Evolutionary conservation across 176 grass and related monocot species (phyloP).

Genomic region (Eremochloa ophiuroides): DNA sequence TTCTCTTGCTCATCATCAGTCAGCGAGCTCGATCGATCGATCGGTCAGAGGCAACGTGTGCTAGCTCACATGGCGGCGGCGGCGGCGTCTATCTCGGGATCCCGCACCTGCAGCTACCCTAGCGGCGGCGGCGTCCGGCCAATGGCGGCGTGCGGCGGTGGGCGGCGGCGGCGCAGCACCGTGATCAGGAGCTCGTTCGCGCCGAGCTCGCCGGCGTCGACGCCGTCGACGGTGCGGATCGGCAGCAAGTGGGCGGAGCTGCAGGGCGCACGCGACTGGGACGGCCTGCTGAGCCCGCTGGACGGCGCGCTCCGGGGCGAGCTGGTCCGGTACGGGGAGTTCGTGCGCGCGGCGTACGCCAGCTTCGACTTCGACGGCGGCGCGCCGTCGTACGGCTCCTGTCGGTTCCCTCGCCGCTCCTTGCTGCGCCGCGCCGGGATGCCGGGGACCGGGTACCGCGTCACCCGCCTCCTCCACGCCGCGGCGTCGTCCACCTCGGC

Average conservation of each 20-base stretch:
- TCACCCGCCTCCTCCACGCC: slow-evolving; percentile 47
- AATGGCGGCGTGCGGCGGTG: not conserved
- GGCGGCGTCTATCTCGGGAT: slow-evolving; percentile 31
- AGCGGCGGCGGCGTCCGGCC: too few species aligned
- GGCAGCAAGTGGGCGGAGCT: slow-evolving; percentile 42
- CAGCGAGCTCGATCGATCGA: not conserved
- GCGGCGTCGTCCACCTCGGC: slow-evolving; percentile 13
- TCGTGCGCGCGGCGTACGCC: slow-evolving; percentile 46
- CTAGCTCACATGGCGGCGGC: not conserved
- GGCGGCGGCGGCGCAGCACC: not conserved
- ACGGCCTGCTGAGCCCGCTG: slow-evolving; percentile 50
- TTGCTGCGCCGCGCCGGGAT: slow-evolving; percentile 31
- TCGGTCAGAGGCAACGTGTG: not conserved
- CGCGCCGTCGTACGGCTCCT: slow-evolving; percentile 28
- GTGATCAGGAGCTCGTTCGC: slow-evolving; percentile 15
- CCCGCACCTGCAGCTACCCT: slow-evolving; percentile 3
- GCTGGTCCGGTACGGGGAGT: slow-evolving; percentile 52
- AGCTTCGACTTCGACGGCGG: slow-evolving; percentile 42
- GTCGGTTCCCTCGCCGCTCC: slow-evolving; percentile 36
- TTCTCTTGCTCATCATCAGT: not conserved
- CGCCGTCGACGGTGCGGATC: slow-evolving; percentile 1
- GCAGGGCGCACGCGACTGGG: slow-evolving; percentile 51
- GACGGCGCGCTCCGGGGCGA: slow-evolving; percentile 42
- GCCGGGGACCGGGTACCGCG: slow-evolving; percentile 21
- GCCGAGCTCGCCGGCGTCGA: not conserved